Base-by-base conservation (phyloP, 331 rosid species). In the Erythrophleum ivorense region DNA sequence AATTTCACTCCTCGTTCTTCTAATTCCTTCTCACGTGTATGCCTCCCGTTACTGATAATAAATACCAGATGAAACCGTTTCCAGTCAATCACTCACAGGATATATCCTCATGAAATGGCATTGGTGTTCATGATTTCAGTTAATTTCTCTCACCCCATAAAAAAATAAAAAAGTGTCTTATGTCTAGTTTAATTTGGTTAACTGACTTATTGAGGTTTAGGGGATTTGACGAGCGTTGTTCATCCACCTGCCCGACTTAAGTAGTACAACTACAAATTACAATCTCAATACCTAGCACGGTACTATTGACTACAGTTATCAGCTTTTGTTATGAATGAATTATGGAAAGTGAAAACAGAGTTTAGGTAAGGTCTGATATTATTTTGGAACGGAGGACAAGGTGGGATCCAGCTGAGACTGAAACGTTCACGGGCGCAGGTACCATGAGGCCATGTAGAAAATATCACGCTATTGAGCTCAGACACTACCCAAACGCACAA, bases 341-440 rank as follows among this genome's bases (percentile, higher is more conserved):
- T 2, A 49, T 49, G 53, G 3, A 49, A 2, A 11, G n/a, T 50
- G 55, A 50, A 50, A 58, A 19, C 36, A 9, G 6, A 24, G 34
- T 1, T 21, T 21, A 9, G 34, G 34, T 4, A 18, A 7, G 71
- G 21, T 19, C 0, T 36, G 15, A 48, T 38, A 6, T 24, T 29
- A 75, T 38, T 43, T 65, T n/a, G 80, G 58, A 29, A 69, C 7
- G 43, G 46, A 81, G 69, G 75, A 82, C 84, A 79, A 0, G 14
- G 73, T 21, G 86, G 76, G 76, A 75, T 70, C 81, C 84, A 57
- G 24, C 70, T 34, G 60, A 73, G 40, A 24, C 19, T 72, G n/a
- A 34, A 57, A 76, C 34, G 75, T 80, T 86, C 91, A 88, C 91
- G 89, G 85, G 89, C n/a, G 79, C 33, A 75, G 45, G 78, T 15